Conservation (phyloP, 257 asterid species). For the Nicotiana paniculata region DNA sequence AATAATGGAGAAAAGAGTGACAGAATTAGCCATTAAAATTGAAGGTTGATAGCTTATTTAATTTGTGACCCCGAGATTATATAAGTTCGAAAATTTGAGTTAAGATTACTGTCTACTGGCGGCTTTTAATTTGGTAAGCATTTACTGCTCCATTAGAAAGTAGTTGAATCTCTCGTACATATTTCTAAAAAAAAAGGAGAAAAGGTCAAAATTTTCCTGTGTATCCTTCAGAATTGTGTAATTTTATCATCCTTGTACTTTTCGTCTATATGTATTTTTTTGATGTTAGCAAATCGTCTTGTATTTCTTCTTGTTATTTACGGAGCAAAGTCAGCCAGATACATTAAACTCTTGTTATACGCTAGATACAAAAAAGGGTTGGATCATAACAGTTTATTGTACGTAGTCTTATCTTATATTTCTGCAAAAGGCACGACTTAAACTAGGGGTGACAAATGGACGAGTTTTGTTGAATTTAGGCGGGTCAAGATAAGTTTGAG, state of each 20-base stretch:
- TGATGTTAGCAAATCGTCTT: not conserved
- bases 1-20: not conserved
- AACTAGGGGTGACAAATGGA: too few species aligned
- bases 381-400: too few species aligned
- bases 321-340: too few species aligned
- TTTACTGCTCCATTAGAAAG: not conserved
- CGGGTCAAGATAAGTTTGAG: too few species aligned
- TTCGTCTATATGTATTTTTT: too few species aligned
- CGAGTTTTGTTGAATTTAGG: too few species aligned
- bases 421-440: too few species aligned
- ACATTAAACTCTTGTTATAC: too few species aligned
- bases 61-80: not conserved
- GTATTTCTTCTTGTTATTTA: too few species aligned
- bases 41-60: not conserved
- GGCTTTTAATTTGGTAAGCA: not conserved
- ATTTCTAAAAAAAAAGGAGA: not conserved
- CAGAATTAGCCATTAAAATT: slow-evolving; percentile 26
- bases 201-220: not conserved
- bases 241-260: too few species aligned
- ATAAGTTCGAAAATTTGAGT: not conserved
- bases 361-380: too few species aligned
- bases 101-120: not conserved
- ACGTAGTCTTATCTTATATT: fast-evolving
- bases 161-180: not conserved
- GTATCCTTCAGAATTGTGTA: too few species aligned